Evolutionary conservation across 495 filamentous ascomycete genomes (phyloP).

Genomic region (Entonaema liquescens): DNA sequence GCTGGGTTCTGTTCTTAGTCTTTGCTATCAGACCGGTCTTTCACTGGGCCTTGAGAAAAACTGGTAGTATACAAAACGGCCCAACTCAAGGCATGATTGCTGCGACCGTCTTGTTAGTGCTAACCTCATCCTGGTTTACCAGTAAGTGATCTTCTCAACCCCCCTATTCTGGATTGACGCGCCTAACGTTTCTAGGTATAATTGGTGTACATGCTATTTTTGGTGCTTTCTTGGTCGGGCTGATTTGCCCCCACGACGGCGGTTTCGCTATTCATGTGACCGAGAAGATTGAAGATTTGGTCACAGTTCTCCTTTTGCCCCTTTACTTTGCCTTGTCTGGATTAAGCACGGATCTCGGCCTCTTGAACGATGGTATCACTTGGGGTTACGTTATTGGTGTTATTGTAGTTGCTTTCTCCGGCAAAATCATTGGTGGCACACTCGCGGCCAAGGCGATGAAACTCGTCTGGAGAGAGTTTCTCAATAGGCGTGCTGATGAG

Average conservation of each 20-base stretch:
- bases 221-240: constrained; percentile 83
- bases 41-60: constrained; percentile 73
- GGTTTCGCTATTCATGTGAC: constrained; percentile 95
- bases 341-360: constrained; percentile 85
- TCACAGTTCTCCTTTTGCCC: constrained; percentile 87
- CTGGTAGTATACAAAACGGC: constrained; percentile 85
- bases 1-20: constrained; percentile 79
- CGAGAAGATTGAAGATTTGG: constrained; percentile 95
- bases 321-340: constrained; percentile 97
- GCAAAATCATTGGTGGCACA: constrained; percentile 87
- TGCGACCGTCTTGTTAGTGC: constrained; percentile 79
- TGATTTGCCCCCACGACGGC: constrained; percentile 94
- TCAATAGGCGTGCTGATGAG: constrained; percentile 95
- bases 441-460: constrained; percentile 79
- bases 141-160: constrained; percentile 49
- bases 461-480: constrained; percentile 89
- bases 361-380: constrained; percentile 81
- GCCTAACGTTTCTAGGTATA: constrained; percentile 59
- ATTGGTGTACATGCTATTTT: constrained; percentile 73
- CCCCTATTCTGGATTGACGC: neutral
- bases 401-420: constrained; percentile 81
- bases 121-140: constrained; percentile 93
- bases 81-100: constrained; percentile 88
- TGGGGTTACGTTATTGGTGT: constrained; percentile 95
- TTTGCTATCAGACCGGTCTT: constrained; percentile 81